phyloP scores from a whole-genome alignment of 2,329 filamentous ascomycete species.

The Didymella pinodella region DNA sequence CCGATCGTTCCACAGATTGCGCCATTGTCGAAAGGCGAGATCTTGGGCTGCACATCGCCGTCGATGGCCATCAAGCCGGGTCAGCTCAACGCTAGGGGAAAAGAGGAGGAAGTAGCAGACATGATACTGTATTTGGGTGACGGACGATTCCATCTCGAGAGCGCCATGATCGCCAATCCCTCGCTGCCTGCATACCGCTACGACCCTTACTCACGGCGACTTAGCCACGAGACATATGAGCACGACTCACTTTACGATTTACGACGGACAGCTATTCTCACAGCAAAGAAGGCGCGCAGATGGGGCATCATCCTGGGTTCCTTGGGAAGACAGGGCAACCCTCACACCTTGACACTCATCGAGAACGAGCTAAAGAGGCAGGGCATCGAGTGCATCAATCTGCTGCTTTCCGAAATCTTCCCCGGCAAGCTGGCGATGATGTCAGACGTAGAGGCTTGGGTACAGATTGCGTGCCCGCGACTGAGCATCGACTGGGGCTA shows the following conservation, averaged over 20 bases:
- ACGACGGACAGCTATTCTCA: conserved; percentile 76
- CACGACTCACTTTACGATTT: conserved; percentile 89
- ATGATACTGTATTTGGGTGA: conserved; percentile 89
- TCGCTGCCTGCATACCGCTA: conserved; percentile 90
- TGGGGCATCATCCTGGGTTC: conserved; percentile 97
- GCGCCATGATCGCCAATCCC: conserved; percentile 99
- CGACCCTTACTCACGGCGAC: conserved; percentile 90
- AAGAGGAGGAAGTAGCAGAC: conserved; percentile 61
- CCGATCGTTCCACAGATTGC: conserved; percentile 91
- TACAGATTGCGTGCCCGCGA: conserved; percentile 96
- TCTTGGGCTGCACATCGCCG: conserved; percentile 95
- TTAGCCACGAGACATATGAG: conserved; percentile 90
- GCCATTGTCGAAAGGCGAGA: conserved; percentile 92
- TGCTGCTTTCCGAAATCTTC: conserved; percentile 94
- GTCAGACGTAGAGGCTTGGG: conserved; percentile 94
- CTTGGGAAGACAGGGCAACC: conserved; percentile 92
- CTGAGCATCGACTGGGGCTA: conserved; percentile 99
- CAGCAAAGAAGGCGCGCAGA: conserved; percentile 78
- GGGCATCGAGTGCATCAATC: conserved; percentile 81
- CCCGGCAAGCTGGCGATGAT: conserved; percentile 94
- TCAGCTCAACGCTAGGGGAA: conserved; percentile 57
- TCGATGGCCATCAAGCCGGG: conserved; percentile 47
- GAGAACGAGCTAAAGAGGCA: conserved; percentile 75
- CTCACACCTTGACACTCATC: conserved; percentile 87
- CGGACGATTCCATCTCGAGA: conserved; percentile 94